Evolutionary conservation across 345 rosid species (phyloP), one percentile per base, ranked within the genome.

Genomic region (Citrus hindsii): DNA sequence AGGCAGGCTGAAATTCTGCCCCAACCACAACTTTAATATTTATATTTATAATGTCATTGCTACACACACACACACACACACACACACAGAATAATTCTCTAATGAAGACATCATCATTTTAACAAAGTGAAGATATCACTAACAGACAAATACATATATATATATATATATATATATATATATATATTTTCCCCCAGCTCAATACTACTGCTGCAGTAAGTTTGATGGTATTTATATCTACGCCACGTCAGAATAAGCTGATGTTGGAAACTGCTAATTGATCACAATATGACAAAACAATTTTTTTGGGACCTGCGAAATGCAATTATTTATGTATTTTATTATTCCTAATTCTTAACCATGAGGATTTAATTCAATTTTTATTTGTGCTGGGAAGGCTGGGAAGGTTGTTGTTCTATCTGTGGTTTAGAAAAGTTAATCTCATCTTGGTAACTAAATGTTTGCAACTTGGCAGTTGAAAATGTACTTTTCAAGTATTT

Each of bases 251-350:
- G 18, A 40, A 48, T 30, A 62, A 14, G 74, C 70, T 9, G 55
- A 53, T 33, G 30, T n/a, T 74, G 48, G 61, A 53, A 67, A 64
- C 37, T 63, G 73, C 59, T 13, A 71, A 64, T 71, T 55, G 53
- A 55, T 71, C 68, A 7, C 35, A 24, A 9, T 46, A 56, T 14
- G 33, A 28, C 16, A 25, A 14, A 68, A 24, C 33, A 25, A 27
- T 56, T 72, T 56, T 35, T 56, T 58, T 46, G 30, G 27, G 25
- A 18, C 30, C 18, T 21, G 18, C 0, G 7, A 33, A 69, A 69
- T 25, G 59, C 1, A 67, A 25, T 42, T 69, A 24, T 18, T 70
- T 70, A 37, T n/a, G 12, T 38, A 60, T 38, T 24, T 60, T 60
- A 25, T n/a, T 19, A 60, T 74, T 24, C 18, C 18, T 58, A 59